These are phyloP conservation scores for Colletotrichum navitas DNA, from an alignment of 2,329 filamentous ascomycete genomes.

Conservation along the genomic window DNA sequence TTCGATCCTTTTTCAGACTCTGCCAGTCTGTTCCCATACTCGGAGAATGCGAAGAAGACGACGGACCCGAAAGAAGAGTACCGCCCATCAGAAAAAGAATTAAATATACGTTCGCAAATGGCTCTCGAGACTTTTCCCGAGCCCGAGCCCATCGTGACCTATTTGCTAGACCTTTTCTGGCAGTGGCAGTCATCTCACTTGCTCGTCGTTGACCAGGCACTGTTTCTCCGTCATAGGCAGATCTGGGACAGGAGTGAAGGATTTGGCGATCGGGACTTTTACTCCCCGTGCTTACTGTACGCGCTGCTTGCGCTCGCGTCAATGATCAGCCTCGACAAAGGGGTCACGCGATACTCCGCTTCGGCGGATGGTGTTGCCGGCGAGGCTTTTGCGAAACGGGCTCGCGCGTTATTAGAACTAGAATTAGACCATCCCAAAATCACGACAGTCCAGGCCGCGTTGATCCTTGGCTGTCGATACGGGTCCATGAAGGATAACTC, in stretches of 20 bases:
- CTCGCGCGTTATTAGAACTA: conserved; percentile 1
- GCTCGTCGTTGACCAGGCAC: conserved; percentile 18
- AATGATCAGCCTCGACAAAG: conserved; percentile 36
- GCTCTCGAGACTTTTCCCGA: conserved; percentile 20
- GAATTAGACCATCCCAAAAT: conserved; percentile 23
- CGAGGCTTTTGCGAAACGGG: conserved; percentile 25
- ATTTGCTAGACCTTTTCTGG: conserved; percentile 37
- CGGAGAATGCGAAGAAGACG: not conserved
- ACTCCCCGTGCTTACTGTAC: conserved; percentile 20
- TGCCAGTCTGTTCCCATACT: conserved; percentile 28
- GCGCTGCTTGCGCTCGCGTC: conserved; percentile 30
- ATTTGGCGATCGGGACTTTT: conserved; percentile 2
- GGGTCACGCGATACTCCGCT: conserved; percentile 31
- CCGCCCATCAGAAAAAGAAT: not conserved
- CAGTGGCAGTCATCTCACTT: conserved; percentile 28
- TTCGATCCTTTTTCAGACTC: conserved; percentile 20
- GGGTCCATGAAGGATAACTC: conserved; percentile 11
- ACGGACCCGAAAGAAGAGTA: not conserved
- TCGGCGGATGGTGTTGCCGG: conserved; percentile 11
- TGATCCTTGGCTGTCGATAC: conserved; percentile 28
- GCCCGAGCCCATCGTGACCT: conserved; percentile 36
- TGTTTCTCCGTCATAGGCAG: conserved; percentile 24
- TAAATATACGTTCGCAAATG: not conserved
- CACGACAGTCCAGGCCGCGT: conserved; percentile 25
- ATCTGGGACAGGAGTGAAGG: conserved; percentile 31